phyloP scores from a whole-genome alignment of 208 protist genomes.

The Plasmodiophora brassicae region DNA sequence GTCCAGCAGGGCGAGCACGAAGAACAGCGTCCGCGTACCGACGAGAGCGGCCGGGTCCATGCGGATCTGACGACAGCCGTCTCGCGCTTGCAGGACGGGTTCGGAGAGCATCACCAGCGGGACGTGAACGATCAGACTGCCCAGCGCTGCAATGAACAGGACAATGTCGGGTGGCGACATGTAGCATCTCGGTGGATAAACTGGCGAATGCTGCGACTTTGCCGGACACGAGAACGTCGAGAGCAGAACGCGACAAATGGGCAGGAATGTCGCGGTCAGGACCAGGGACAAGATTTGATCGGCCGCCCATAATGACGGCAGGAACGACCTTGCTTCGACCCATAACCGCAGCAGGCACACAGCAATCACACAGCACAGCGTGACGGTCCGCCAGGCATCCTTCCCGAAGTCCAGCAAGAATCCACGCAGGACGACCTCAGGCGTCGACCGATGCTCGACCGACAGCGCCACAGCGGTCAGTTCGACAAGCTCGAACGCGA shows the following conservation, averaged over 20 bases:
- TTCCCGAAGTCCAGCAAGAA: constrained; percentile 19
- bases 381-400: background rate
- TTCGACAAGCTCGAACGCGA: background rate
- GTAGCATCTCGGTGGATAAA: too few species aligned
- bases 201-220: too few species aligned
- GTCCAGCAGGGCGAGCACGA: background rate
- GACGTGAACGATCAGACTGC: background rate
- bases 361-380: background rate
- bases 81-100: background rate
- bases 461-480: background rate
- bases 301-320: background rate
- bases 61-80: background rate
- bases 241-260: background rate
- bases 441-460: background rate
- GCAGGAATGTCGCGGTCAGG: background rate
- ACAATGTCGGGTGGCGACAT: background rate
- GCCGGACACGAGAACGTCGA: background rate
- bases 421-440: background rate
- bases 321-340: background rate
- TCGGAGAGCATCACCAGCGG: background rate
- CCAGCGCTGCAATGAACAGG: background rate
- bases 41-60: background rate
- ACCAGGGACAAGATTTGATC: background rate
- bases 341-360: background rate
- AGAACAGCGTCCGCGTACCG: background rate